These are phyloP conservation scores for Rhizoctonia solani DNA, from an alignment of 1,284 basidiomycete genomes.

Conservation along the genomic window DNA sequence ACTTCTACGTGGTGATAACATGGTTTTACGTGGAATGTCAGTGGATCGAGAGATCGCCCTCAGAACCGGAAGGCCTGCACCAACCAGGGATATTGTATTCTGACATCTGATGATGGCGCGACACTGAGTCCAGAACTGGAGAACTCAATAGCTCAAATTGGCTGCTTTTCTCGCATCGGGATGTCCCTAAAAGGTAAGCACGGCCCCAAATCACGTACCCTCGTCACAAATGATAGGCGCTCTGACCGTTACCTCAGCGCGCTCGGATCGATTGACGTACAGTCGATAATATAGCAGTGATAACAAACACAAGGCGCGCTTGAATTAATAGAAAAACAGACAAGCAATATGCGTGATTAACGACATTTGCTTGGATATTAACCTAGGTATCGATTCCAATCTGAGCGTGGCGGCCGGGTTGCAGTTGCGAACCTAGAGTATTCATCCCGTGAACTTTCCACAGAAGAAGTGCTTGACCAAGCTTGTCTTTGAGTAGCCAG, in stretches of 20 bases:
- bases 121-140: conserved; percentile 28
- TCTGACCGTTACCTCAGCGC: conserved; percentile 8
- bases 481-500: background rate
- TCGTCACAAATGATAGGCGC: conserved; percentile 29
- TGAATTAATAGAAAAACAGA: background rate
- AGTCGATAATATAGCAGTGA: conserved; percentile 12
- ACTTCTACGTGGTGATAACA: conserved; percentile 15
- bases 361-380: background rate
- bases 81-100: conserved; percentile 26
- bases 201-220: background rate
- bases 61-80: conserved; percentile 33
- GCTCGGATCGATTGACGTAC: conserved; percentile 31
- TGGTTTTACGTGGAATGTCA: conserved; percentile 24
- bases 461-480: conserved; percentile 12
- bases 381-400: conserved; percentile 21
- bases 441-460: conserved; percentile 17
- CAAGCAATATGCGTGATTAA: background rate
- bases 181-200: conserved; percentile 3
- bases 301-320: conserved; percentile 31
- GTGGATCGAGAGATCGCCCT: conserved; percentile 31
- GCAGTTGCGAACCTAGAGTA: conserved; percentile 19
- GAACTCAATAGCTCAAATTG: conserved; percentile 28
- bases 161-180: conserved; percentile 34
- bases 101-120: conserved; percentile 32
- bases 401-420: background rate